Percentiles rank a stretch among this genome's conserved stretches.
These are phyloP conservation scores for Xylaria sp. DNA, from an alignment of 2,329 filamentous ascomycete species.

Conservation along the genomic window DNA sequence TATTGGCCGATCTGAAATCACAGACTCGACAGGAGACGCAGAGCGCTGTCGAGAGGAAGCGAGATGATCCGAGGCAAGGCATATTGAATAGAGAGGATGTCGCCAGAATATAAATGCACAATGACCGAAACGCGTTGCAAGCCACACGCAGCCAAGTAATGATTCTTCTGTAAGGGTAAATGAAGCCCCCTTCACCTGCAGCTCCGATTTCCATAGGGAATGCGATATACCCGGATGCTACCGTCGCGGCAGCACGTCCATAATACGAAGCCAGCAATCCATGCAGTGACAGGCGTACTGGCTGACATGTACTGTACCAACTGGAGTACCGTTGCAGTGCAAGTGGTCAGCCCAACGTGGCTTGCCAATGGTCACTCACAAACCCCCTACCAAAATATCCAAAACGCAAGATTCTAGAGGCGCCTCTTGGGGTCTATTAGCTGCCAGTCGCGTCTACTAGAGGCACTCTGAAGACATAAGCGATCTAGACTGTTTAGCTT, in stretches of 20 bases:
- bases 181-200: constrained; percentile 41
- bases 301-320: constrained; percentile 29
- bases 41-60: constrained; percentile 23
- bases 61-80: constrained; percentile 34
- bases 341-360: constrained; percentile 22
- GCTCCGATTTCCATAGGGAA: constrained; percentile 40
- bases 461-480: constrained; percentile 22
- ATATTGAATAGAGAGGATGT: constrained; percentile 25
- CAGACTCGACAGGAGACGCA: constrained; percentile 14
- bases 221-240: constrained; percentile 50
- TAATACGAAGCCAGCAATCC: constrained; percentile 37
- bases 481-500: constrained; percentile 35
- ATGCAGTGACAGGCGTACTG: constrained; percentile 30
- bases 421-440: constrained; percentile 31
- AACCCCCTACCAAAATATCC: constrained; percentile 12
- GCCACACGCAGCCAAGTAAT: constrained; percentile 30
- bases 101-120: constrained; percentile 32
- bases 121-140: constrained; percentile 22
- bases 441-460: constrained; percentile 31
- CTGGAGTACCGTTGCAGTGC: constrained; percentile 34
- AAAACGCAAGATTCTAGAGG: constrained; percentile 36
- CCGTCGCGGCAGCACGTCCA: constrained; percentile 41
- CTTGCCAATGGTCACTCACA: constrained; percentile 25
- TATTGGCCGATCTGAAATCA: constrained; percentile 17
- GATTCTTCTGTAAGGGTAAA: constrained; percentile 38